Evolutionary conservation across 108 stramenopile genomes (phyloP), one percentile per base, ranked within the genome.

Genomic region (Fistulifera pelliculosa): DNA sequence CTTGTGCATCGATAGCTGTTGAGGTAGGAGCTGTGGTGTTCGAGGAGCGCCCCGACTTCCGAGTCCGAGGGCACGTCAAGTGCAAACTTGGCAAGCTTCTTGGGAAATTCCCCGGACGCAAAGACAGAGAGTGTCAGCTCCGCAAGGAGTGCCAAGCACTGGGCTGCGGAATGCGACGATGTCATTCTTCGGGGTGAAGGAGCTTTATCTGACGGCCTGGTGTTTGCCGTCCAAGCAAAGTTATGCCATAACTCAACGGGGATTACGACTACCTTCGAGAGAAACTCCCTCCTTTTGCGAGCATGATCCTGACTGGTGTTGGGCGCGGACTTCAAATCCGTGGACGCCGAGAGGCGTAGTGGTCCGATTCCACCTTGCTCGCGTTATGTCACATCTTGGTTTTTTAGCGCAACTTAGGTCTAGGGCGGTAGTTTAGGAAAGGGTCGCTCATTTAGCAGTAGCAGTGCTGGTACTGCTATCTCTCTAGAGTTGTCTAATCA

Each of bases 91-190:
- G 31, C 31, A 35, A 26, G 66, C 81, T 82, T 75, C 78, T 80
- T 79, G 64, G 82, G 77, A 83, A 83, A 83, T 83, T 83, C 82
- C 82, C 78, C 82, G 82, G 73, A 66, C 73, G 75, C 61, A 83
- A 79, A 11, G 75, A 66, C 73, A 70, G 81, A 77, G 75, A 83
- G 66, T 79, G 69, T 53, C 78, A 58, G n/a, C 66, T 62, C 62
- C 68, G 81, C 59, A 81, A 81, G 69, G 60, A 60, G 56, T 67
- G 31, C 80, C 74, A 59, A 74, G 68, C 38, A 73, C 70, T 65
- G 73, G 70, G 64, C 31, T 35, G 61, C 59, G 25, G 51, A 54
- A 50, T 59, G 38, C 24, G 72, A 15, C 62, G 41, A 39, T 44
- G 41, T 19, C 49, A 62, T 68, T 68, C 74, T 75, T 70, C 75